Base-by-base conservation (phyloP, 345 rosid species). In the Excoecaria cochinchinensis region DNA sequence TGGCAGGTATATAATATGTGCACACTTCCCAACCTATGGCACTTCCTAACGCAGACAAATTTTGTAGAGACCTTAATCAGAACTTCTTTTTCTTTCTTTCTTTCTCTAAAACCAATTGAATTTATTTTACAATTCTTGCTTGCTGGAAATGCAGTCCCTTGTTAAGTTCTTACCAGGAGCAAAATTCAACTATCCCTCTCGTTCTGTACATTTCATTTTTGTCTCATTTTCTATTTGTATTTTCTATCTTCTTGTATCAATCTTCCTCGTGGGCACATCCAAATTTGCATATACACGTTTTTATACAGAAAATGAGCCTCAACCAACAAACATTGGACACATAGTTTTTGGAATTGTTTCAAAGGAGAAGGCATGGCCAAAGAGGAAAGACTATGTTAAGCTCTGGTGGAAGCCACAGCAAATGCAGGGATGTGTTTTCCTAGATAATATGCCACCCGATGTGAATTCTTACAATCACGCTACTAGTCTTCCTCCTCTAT, bases 361-460 rank as follows among this genome's bases (percentile, higher is more conserved):
- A 2, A 89, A 79, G 77, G 56, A 71, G 19, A 83, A 74, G 0
- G 86, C 91, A 4, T 95, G 92, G 95, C 84, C 78, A 6, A 77
- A 74, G 11, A 84, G 91, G 40, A 88, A 83, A 74, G 90, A 91
- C 0, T 91, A 87, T 38, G 85, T 88, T 17, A 86, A 85, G 81
- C 87, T 88, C 44, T 92, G 97, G 99, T 95, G 98, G 97, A 81
- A 84, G 56, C 80, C 87, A 6, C 48, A 66, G 2, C 77, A 71
- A 64, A 92, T 87, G 92, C 82, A 88, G 15, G 99, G 97, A 15
- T 91, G 94, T 17, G 98, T 90, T 8, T 95, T 90, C 71, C 75
- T 92, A 50, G 97, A 94, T 17, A 67, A 56, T 80, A 10, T 48
- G 67, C 87, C 83, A 1, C 64, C 44, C 1, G 76, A 72, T 57